Evolutionary conservation across 495 filamentous ascomycete genomes (phyloP), one percentile per base, ranked within the genome.

Genomic region (Podospora comata): DNA sequence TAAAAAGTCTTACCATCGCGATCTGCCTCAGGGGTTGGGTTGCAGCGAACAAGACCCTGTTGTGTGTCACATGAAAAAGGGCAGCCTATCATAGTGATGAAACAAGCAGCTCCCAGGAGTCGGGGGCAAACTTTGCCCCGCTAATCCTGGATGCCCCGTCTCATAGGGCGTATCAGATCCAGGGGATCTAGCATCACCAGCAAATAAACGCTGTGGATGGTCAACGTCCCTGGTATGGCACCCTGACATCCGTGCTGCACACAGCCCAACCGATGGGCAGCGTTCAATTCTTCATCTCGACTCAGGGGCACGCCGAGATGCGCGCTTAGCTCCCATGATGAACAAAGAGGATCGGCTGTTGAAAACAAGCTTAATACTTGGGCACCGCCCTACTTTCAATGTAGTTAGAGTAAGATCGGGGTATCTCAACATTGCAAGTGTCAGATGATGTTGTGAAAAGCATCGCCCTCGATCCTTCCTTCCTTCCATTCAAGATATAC

Each of bases 181-280:
- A 26, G 23, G 55, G n/a, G 55, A 58, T 26, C 55, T 9, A 26
- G 55, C n/a, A 58, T 58, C n/a, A 20, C 55, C n/a, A 58, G 19
- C 55, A 58, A 58, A 58, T 58, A 26, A 48, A 48, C 39, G 39
- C 15, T 11, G 39, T 48, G 7, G 15, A 48, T 13, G 2, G 55
- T 19, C n/a, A 26, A 7, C 55, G 5, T n/a, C 55, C 55, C n/a
- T 58, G 15, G 19, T 26, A 26, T 20, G n/a, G 23, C 15, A 19
- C 55, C 18, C 23, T 58, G 23, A 26, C 19, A 19, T 58, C 19
- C 20, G 26, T 18, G 23, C 55, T 26, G 55, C 39, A 23, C 15
- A 58, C 55, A 58, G 55, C n/a, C 55, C 39, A 48, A 58, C n/a
- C 55, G 55, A 58, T 9, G 55, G n/a, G 19, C 55, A 58, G 55